phyloP scores from a whole-genome alignment of 495 filamentous ascomycete genomes.

The Monascus purpureus region DNA sequence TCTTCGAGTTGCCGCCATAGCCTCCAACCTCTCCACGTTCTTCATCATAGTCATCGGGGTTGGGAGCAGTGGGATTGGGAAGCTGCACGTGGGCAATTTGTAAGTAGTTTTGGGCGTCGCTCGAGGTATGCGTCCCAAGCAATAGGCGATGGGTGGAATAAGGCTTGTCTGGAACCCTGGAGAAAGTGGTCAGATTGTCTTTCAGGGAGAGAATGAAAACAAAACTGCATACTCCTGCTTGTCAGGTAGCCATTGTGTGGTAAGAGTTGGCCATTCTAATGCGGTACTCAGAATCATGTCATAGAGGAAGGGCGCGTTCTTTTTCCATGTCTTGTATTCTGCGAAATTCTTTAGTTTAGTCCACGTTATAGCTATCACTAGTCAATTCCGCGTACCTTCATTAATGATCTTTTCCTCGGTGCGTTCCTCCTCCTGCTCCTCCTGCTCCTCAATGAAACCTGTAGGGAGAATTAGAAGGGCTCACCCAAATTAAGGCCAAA shows the following conservation, averaged over 20 bases:
- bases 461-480: constrained; percentile 7
- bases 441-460: constrained; percentile 30
- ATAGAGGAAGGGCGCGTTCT: constrained; percentile 96
- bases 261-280: constrained; percentile 94
- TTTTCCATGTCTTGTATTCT: constrained; percentile 99
- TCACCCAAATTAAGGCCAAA: constrained; percentile 3
- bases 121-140: constrained; percentile 88
- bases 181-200: constrained; percentile 6
- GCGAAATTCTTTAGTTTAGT: constrained; percentile 6
- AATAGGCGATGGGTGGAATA: constrained; percentile 82
- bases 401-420: constrained; percentile 81
- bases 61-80: constrained; percentile 61
- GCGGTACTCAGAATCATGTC: constrained; percentile 91
- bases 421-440: constrained; percentile 56
- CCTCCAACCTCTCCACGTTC: constrained; percentile 86
- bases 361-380: background rate
- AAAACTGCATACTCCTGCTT: constrained; percentile 55
- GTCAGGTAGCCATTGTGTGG: constrained; percentile 96
- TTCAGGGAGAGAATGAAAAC: background rate
- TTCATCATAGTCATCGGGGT: constrained; percentile 77
- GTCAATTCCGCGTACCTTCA: constrained; percentile 46
- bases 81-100: constrained; percentile 89
- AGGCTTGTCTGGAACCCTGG: constrained; percentile 64
- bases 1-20: constrained; percentile 56
- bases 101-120: constrained; percentile 77